phyloP scores from a whole-genome alignment of 2,329 filamentous ascomycete species.

The Aureobasidium sp. region DNA sequence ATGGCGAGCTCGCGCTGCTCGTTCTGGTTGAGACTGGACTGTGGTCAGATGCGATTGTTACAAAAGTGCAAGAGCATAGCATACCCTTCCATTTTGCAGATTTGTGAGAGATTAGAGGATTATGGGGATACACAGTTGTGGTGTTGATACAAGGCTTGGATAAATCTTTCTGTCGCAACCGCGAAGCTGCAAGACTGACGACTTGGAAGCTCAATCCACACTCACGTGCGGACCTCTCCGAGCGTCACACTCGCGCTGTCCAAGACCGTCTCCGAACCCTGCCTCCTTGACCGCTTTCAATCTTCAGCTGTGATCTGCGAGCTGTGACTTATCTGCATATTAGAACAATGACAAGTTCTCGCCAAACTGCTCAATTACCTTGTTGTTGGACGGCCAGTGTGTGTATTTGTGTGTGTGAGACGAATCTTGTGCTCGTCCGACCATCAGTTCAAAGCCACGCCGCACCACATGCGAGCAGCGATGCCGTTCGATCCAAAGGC shows the following conservation, averaged over 20 bases:
- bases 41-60: background rate
- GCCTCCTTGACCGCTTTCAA: background rate
- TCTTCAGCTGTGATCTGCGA: background rate
- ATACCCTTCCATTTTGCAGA: slow-evolving; percentile 29
- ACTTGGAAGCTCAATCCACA: slow-evolving; percentile 5
- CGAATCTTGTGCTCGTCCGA: background rate
- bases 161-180: background rate
- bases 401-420: background rate
- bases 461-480: background rate
- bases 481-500: background rate
- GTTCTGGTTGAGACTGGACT: slow-evolving; percentile 55
- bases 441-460: background rate
- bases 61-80: background rate
- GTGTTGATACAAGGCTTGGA: background rate
- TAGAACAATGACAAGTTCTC: background rate
- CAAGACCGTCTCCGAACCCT: background rate
- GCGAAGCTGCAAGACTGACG: background rate
- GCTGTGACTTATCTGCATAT: background rate
- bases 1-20: slow-evolving; percentile 90
- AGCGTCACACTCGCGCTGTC: background rate
- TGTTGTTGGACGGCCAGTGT: background rate
- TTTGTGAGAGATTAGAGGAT: background rate
- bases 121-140: background rate
- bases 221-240: background rate
- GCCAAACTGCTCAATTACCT: too few species aligned